A percentile compares a stretch with the other conserved stretches of the same genome.
phyloP scores from a whole-genome alignment of 176 grass and related monocot genomes.

The Zoysia japonica region DNA sequence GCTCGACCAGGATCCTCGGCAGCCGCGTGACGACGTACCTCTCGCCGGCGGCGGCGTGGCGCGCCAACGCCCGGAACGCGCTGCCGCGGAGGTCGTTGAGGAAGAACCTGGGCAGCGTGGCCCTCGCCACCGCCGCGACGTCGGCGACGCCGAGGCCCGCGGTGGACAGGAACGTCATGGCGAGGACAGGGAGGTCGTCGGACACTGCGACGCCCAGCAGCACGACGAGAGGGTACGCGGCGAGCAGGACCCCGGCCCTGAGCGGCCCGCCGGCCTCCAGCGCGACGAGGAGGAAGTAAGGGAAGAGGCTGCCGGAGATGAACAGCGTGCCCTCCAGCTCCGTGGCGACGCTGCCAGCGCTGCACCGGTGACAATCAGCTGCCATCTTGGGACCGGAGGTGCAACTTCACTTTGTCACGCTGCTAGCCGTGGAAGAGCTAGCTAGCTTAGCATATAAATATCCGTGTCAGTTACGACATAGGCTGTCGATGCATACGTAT shows the following conservation, averaged over 20 bases:
- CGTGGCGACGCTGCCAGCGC: constrained; percentile 43
- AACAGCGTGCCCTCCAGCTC: constrained; percentile 63
- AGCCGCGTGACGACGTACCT: constrained; percentile 50
- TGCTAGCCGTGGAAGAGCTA: too few species aligned
- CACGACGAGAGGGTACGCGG: constrained; percentile 38
- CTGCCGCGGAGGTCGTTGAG: constrained; percentile 39
- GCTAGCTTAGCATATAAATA: background rate
- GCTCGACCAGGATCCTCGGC: constrained; percentile 56
- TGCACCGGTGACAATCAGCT: background rate
- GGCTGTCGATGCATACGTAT: background rate
- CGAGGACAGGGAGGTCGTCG: constrained; percentile 15
- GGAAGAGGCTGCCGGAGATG: constrained; percentile 52
- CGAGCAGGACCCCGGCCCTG: constrained; percentile 38
- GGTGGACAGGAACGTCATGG: constrained; percentile 62
- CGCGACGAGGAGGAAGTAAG: constrained; percentile 67
- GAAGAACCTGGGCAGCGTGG: constrained; percentile 64
- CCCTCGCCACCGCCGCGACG: constrained; percentile 40
- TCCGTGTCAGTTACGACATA: background rate
- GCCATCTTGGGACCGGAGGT: background rate
- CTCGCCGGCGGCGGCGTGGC: background rate
- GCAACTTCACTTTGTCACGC: background rate
- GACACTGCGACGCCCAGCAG: constrained; percentile 32
- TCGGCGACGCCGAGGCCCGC: constrained; percentile 35
- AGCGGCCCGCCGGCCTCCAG: constrained; percentile 62
- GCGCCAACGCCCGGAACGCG: constrained; percentile 30